Evolutionary conservation across 768 basidiomycete species (phyloP), one percentile per base, ranked within the genome.

Genomic region (Macrolepiota fuliginosa): DNA sequence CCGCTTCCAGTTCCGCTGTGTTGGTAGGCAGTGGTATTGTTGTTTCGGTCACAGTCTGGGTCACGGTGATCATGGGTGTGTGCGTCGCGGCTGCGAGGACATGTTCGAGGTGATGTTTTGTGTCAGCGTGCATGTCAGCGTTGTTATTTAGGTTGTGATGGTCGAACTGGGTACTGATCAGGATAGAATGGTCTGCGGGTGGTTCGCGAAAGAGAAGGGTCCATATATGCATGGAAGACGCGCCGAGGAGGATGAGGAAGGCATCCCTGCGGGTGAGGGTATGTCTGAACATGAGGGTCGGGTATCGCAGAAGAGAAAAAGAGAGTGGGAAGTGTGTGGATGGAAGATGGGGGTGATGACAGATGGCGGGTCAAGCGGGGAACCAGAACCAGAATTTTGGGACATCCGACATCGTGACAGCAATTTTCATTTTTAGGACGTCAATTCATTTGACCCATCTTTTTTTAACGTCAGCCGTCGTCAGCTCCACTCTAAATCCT

Each of bases 181-280:
- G 64, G 64, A 76, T 72, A 15, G 75, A 72, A 15, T 69, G 70
- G 54, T 68, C 68, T 13, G 51, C 67, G 45, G 51, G 72, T 55
- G 27, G 58, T 64, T 62, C 57, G 39, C 61, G 56, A 64, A 79
- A 71, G 45, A 85, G 64, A 2, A 79, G 62, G 17, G 80, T 72
- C 73, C 82, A 79, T 37, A 87, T 58, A 63, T 87, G 83, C 80
- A 83, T 84, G 22, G 74, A 74, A 17, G 79, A 73, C 0, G 85
- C 86, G 22, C 87, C 87, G 13, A 86, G 63, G 46, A 87, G 76
- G 58, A 88, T 71, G 62, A 89, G 81, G 59, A 87, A 64, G 19
- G 79, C 86, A 73, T 89, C 87, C 35, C 85, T 77, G 32, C 82
- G 74, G 7, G 85, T 77, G 32, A 86, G 68, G 40, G 75, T 63